phyloP scores from a whole-genome alignment of 2,329 filamentous ascomycete species.

The Ophiostoma triangulosporum region DNA sequence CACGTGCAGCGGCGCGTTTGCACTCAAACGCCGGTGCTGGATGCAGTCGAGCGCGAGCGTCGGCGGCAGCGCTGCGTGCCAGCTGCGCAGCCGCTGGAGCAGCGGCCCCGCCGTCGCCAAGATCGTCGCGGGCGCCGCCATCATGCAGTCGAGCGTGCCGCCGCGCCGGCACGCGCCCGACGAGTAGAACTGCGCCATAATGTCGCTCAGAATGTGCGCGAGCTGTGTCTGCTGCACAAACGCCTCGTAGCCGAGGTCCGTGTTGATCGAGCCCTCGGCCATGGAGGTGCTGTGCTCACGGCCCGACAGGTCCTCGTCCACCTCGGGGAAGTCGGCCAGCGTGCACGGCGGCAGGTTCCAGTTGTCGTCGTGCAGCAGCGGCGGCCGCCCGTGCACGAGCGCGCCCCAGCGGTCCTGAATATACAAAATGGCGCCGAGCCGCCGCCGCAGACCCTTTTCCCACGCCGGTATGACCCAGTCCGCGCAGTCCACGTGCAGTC shows the following conservation, averaged over 20 bases:
- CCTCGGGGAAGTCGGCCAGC: slow-evolving; percentile 18
- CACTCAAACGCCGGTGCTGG: background rate
- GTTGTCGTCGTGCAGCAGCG: slow-evolving; percentile 23
- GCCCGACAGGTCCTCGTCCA: background rate
- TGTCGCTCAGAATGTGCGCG: background rate
- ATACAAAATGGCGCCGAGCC: slow-evolving; percentile 80
- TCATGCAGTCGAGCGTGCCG: background rate
- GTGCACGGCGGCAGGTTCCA: slow-evolving; percentile 36
- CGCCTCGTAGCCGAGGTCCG: background rate
- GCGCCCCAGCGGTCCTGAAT: slow-evolving; percentile 87
- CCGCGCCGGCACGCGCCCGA: slow-evolving; percentile 1
- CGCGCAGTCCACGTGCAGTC: slow-evolving; percentile 76
- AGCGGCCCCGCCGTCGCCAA: background rate
- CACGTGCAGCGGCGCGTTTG: slow-evolving; percentile 1
- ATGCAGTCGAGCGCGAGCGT: slow-evolving; percentile 3
- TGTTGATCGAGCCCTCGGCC: slow-evolving; percentile 1
- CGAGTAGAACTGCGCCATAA: slow-evolving; percentile 1
- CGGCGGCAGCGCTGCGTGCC: background rate
- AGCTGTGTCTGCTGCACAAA: slow-evolving; percentile 2
- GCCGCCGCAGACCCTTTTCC: slow-evolving; percentile 74
- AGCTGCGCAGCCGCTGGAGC: background rate
- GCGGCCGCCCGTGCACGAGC: slow-evolving; percentile 57
- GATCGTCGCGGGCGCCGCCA: background rate
- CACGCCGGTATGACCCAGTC: slow-evolving; percentile 77
- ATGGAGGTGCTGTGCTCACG: background rate